These are phyloP conservation scores for Arxiozyma bovina DNA, from an alignment of 1,139 yeast species.

Conservation along the genomic window DNA sequence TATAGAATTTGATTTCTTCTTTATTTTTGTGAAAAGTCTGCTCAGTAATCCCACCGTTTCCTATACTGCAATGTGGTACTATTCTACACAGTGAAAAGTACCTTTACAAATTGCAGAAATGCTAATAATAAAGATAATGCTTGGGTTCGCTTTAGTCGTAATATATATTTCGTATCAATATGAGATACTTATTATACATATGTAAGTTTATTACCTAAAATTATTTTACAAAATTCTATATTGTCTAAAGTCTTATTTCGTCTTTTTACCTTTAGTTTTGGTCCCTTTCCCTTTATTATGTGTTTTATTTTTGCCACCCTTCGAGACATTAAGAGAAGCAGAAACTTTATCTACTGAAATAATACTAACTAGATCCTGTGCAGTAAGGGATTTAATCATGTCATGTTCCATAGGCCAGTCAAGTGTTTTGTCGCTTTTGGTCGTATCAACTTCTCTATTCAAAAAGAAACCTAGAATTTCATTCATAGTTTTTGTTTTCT, in stretches of 20 bases:
- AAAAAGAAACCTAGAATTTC: constrained; percentile 58
- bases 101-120: not conserved
- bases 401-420: constrained; percentile 72
- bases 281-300: constrained; percentile 3
- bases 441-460: constrained; percentile 46
- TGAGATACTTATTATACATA: not conserved
- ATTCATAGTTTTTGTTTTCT: constrained; percentile 78
- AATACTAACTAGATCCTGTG: constrained; percentile 43
- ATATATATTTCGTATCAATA: not conserved
- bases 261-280: not conserved
- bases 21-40: no score
- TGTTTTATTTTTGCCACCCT: constrained; percentile 1
- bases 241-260: not conserved
- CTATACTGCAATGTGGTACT: not conserved
- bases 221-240: not conserved
- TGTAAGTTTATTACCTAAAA: not conserved
- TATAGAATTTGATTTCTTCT: no score
- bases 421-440: constrained; percentile 41
- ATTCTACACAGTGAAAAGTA: no score
- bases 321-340: constrained; percentile 34
- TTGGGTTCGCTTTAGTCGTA: no score
- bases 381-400: constrained; percentile 47
- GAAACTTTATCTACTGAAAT: constrained; percentile 46
- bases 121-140: no score
- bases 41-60: not conserved